Percentiles rank a stretch among this genome's conserved stretches.
These are phyloP conservation scores for Pyrus communis DNA, from an alignment of 306 rosid genomes.

Conservation along the genomic window DNA sequence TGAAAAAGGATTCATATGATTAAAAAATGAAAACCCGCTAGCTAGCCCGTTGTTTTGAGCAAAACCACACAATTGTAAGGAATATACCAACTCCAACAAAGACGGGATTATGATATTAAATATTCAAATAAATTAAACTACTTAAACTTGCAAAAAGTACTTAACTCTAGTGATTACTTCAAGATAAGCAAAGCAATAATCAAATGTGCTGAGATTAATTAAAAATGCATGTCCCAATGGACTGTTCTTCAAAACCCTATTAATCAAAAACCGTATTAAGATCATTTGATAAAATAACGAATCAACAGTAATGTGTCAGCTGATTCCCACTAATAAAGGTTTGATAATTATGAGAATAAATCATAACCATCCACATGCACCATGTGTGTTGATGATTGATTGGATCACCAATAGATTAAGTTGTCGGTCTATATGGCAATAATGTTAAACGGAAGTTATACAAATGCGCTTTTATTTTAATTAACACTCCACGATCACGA, in stretches of 20 bases:
- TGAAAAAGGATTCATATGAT: neutral
- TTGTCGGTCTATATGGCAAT: neutral
- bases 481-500: neutral
- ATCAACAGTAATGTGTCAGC: neutral
- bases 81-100: slow-evolving; percentile 8
- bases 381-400: slow-evolving; percentile 9
- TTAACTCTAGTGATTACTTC: slow-evolving; percentile 4
- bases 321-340: neutral
- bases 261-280: neutral
- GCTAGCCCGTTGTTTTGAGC: slow-evolving; percentile 40
- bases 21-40: neutral
- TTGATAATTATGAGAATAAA: neutral
- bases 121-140: neutral
- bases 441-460: neutral
- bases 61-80: slow-evolving; percentile 26
- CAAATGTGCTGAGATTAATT: neutral
- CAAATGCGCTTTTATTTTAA: neutral
- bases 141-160: neutral
- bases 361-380: neutral
- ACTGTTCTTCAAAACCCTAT: neutral
- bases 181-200: neutral
- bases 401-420: slow-evolving; percentile 17
- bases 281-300: neutral
- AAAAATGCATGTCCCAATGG: neutral
- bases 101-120: slow-evolving; percentile 14